Evolutionary conservation across 2,329 filamentous ascomycete genomes (phyloP), one percentile per base, ranked within the genome.

Genomic region (Onygenales sp.): DNA sequence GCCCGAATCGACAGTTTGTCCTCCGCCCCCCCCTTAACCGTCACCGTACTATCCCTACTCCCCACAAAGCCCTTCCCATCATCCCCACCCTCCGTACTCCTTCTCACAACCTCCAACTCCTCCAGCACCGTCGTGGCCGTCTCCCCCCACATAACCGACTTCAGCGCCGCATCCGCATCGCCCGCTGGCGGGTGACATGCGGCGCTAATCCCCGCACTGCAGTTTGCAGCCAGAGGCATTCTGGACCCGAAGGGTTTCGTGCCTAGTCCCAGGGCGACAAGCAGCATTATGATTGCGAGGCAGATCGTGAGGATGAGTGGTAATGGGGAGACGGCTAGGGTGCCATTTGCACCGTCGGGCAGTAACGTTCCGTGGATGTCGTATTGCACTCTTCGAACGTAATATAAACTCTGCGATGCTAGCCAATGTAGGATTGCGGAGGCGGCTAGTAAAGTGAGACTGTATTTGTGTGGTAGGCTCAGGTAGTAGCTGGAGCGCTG

Each of bases 381-480:
- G 50, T 56, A 58, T 27, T 56, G 49, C 6, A 56, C 55, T 34
- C 74, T 68, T 2, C 69, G 62, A 0, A 70, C 70, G 0, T 77
- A 56, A 59, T 76, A 78, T 1, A 77, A 54, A 43, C 68, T 70
- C 54, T 76, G 73, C 0, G 75, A 79, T 3, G 76, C 64, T 4
- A 78, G 63, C 75, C 75, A 79, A 57, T 79, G 75, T 51, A 78
- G 61, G 1, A 74, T 3, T 0, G 62, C 66, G 1, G 65, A 69
- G 2, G 59, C 56, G 0, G 59, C 54, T 1, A 71, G 62, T 1
- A 77, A 58, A 0, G 74, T 70, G 0, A 77, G 50, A 0, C 67
- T 68, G 52, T 75, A 79, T 13, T 65, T 65, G 39, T 72, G 70
- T 1, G 76, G 76, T 2, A 80, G 57, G 2, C 67, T 69, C 9